Evolutionary conservation across 805 yeast genomes (phyloP), one percentile per base, ranked within the genome.

Genomic region (Starmera pachycereana): DNA sequence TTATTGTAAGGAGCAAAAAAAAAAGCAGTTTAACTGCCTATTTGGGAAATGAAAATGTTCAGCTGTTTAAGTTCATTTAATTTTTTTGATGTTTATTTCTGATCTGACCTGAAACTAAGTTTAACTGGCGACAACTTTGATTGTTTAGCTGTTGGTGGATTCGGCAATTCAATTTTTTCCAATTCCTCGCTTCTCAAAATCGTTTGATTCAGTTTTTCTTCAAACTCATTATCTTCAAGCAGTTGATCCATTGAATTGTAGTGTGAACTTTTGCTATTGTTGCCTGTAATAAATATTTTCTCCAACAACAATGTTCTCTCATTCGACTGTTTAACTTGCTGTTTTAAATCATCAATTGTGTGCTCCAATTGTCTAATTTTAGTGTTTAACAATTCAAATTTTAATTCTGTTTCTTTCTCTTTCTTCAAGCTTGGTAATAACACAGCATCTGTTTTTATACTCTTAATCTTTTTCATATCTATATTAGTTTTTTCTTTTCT

Each of bases 291-390:
- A 33, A 49, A 22, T 2, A 50, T 36, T 1, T 40, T 38, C 34
- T 51, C 55, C 38, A 49, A 16, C 25, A 37, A 37, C 19, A 38
- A 36, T 1, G 53, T 46, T 35, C 51, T 39, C 33, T 52, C 53
- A 18, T 45, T 52, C 9, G 53, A 43, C 13, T 37, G 37, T 32
- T 35, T 44, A 14, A 52, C 38, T 35, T 52, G 51, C 7, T 46
- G 46, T 25, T 40, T 42, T 25, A 52, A 37, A 3, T 51, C 44
- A 28, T 46, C 46, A 12, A 51, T 43, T 2, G 53, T 48, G 36
- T 39, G 36, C 29, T 52, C 53, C 12, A 51, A 41, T 7, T 31
- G 32, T 8, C 42, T 40, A 6, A 52, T 43, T 32, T 51, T 48
- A 9, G 33, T 40, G 11, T 43, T 46, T 22, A 52, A 37, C 9